phyloP scores from a whole-genome alignment of 2,329 filamentous ascomycete genomes.

The Trichothecium roseum region DNA sequence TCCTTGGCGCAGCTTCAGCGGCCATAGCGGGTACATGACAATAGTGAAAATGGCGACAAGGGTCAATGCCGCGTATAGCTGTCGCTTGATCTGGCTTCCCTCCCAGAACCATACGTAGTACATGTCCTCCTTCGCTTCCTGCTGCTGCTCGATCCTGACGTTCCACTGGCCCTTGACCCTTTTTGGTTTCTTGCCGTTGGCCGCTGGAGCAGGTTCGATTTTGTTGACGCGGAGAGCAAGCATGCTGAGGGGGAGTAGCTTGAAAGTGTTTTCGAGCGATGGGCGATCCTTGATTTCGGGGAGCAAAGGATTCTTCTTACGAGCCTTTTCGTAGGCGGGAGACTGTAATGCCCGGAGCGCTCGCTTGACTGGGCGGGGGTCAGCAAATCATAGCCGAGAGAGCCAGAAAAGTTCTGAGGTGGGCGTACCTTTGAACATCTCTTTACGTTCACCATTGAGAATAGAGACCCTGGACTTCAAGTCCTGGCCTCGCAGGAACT shows the following conservation, averaged over 20 bases:
- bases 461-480: conserved; percentile 87
- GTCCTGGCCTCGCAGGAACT: conserved; percentile 74
- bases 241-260: conserved; percentile 87
- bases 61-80: conserved; percentile 79
- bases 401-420: no score
- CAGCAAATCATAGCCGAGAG: conserved; percentile 2
- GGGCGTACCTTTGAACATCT: conserved; percentile 82
- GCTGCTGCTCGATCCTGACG: conserved; percentile 90
- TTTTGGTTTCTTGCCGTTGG: conserved; percentile 62
- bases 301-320: conserved; percentile 79
- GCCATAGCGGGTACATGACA: conserved; percentile 95
- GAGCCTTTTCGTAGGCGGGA: conserved; percentile 79
- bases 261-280: conserved; percentile 87
- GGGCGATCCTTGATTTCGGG: conserved; percentile 81
- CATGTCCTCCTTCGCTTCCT: conserved; percentile 76
- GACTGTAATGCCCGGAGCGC: conserved; percentile 85
- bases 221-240: conserved; percentile 86
- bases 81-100: conserved; percentile 85
- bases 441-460: conserved; percentile 90
- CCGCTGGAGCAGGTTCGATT: conserved; percentile 54
- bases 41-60: conserved; percentile 76
- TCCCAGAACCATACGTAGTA: conserved; percentile 98
- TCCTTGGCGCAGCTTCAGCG: conserved; percentile 76
- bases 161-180: conserved; percentile 94
- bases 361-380: conserved; percentile 64